These are phyloP conservation scores for Psilocybe sp. DNA, from an alignment of 768 basidiomycete species.

Conservation along the genomic window DNA sequence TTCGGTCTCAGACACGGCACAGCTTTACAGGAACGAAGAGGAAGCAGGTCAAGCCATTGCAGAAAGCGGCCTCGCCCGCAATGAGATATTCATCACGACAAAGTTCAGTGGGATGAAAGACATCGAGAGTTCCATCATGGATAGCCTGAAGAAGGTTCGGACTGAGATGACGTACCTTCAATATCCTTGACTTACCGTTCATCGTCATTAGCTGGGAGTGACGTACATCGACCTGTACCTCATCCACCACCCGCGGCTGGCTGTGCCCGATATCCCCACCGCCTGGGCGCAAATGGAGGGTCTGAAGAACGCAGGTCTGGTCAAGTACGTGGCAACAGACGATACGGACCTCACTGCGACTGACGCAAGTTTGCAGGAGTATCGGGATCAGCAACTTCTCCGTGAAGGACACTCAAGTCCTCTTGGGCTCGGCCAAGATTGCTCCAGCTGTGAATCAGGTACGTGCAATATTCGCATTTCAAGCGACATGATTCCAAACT, in stretches of 20 bases:
- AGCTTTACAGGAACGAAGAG: conserved; percentile 56
- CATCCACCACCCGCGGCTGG: conserved; percentile 56
- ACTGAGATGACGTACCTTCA: not conserved
- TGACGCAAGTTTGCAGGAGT: conserved; percentile 38
- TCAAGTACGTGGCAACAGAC: conserved; percentile 39
- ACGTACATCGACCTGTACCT: conserved; percentile 70
- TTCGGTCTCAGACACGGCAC: conserved; percentile 50
- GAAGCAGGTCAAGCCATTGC: conserved; percentile 53
- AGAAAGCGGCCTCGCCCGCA: conserved; percentile 54
- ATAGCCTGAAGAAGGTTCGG: conserved; percentile 55
- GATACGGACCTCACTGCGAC: not conserved
- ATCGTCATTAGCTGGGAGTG: conserved; percentile 51
- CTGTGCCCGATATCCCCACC: conserved; percentile 55
- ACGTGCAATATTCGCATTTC: conserved; percentile 2
- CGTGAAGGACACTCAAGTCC: conserved; percentile 47
- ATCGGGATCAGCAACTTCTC: conserved; percentile 74
- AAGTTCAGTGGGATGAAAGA: conserved; percentile 56
- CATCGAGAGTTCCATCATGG: conserved; percentile 51
- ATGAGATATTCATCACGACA: conserved; percentile 63
- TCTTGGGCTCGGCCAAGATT: conserved; percentile 59
- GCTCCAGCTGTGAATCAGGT: conserved; percentile 72
- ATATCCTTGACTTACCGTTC: not conserved
- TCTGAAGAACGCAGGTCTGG: conserved; percentile 51
- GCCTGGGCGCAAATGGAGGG: conserved; percentile 65
- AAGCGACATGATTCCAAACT: not conserved